These are phyloP conservation scores for Coffea humblotiana DNA, from an alignment of 305 asterid genomes.

Conservation along the genomic window DNA sequence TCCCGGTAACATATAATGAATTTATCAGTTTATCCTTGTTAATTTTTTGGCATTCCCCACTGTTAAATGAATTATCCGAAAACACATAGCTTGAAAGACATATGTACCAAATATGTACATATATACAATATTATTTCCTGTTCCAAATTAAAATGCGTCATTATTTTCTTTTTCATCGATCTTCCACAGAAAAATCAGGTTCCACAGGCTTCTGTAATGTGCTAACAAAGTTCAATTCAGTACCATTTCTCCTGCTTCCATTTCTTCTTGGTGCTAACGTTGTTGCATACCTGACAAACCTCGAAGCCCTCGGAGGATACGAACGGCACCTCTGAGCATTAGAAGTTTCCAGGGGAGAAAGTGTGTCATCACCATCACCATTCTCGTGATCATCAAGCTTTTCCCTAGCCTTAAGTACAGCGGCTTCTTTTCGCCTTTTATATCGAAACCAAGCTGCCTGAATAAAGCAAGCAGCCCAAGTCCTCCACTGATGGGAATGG, in stretches of 20 bases:
- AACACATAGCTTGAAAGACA: no score
- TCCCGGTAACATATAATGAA: no score
- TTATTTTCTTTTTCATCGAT: constrained; percentile 15
- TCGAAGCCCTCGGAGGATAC: constrained; percentile 37
- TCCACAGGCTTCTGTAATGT: constrained; percentile 55
- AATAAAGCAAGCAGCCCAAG: constrained; percentile 71
- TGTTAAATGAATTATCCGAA: no score
- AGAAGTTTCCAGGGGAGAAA: neutral
- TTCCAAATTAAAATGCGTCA: neutral
- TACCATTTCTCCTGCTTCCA: constrained; percentile 28
- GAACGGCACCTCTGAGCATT: constrained; percentile 29
- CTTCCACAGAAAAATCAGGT: constrained; percentile 51
- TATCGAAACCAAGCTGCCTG: constrained; percentile 69
- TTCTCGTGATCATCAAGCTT: neutral
- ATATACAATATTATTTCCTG: no score
- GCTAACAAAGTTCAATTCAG: constrained; percentile 29
- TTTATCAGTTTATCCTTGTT: no score
- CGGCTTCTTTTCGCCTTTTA: constrained; percentile 39
- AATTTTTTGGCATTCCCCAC: no score
- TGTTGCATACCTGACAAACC: constrained; percentile 36
- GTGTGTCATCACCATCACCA: neutral
- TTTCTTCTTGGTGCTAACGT: constrained; percentile 37
- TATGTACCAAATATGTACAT: no score
- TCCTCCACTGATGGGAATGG: constrained; percentile 72
- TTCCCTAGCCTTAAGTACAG: constrained; percentile 31